Evolutionary conservation across 352 stramenopile genomes (phyloP).

Genomic region (Globisporangium camurandrum): DNA sequence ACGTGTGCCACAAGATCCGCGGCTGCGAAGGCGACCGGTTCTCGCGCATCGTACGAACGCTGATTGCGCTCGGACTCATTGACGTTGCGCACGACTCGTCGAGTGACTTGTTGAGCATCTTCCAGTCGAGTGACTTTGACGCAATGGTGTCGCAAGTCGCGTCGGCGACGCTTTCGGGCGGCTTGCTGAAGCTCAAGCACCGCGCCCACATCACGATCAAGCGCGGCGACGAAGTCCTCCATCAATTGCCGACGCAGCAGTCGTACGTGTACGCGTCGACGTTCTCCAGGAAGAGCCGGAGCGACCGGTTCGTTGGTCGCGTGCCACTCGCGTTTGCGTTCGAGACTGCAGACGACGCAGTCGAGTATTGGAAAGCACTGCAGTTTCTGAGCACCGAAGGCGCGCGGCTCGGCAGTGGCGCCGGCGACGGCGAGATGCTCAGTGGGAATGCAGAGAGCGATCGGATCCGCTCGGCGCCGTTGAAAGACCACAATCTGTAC

Average conservation of each 20-base stretch:
- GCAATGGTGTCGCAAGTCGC: constrained; percentile 68
- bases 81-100: constrained; percentile 51
- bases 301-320: constrained; percentile 40
- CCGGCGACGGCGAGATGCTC: constrained; percentile 22
- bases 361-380: constrained; percentile 68
- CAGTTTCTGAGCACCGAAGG: constrained; percentile 67
- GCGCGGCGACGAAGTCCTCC: constrained; percentile 42
- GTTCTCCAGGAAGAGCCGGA: constrained; percentile 45
- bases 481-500: constrained; percentile 67
- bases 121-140: constrained; percentile 65
- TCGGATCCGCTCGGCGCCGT: constrained; percentile 39
- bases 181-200: constrained; percentile 48
- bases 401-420: constrained; percentile 35
- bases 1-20: constrained; percentile 47
- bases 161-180: constrained; percentile 62
- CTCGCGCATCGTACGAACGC: constrained; percentile 53
- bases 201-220: constrained; percentile 44
- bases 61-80: constrained; percentile 64
- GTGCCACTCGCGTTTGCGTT: constrained; percentile 54
- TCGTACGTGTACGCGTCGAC: constrained; percentile 59
- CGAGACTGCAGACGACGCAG: constrained; percentile 25
- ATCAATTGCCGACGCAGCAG: constrained; percentile 36
- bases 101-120: constrained; percentile 38
- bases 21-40: constrained; percentile 66
- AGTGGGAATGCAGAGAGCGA: constrained; percentile 50